phyloP scores from a whole-genome alignment of 352 stramenopile genomes.

The Elongisporangium undulatum region DNA sequence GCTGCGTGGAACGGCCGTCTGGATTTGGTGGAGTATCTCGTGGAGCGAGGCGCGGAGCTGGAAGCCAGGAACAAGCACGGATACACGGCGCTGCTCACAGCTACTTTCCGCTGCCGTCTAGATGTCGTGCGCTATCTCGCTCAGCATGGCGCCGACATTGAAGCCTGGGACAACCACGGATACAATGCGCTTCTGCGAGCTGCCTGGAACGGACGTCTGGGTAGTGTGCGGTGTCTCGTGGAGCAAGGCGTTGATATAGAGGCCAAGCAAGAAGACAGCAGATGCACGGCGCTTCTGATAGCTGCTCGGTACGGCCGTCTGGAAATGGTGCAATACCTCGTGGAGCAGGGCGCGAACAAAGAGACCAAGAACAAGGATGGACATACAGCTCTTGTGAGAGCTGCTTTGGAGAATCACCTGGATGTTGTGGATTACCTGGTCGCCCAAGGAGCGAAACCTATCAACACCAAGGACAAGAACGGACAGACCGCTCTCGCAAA shows the following conservation, averaged over 20 bases:
- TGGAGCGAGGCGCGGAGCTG: background rate
- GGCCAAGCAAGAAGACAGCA: background rate
- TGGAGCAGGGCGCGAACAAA: background rate
- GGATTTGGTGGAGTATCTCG: background rate
- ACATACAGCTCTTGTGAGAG: background rate
- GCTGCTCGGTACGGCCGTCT: background rate
- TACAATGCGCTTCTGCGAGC: conserved; percentile 1
- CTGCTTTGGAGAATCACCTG: background rate
- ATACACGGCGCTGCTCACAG: background rate
- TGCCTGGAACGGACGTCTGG: background rate
- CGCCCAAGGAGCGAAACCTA: background rate
- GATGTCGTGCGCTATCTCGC: conserved; percentile 1
- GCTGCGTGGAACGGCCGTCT: background rate
- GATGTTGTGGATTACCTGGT: conserved; percentile 1
- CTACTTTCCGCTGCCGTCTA: background rate
- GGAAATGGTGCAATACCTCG: conserved; percentile 1
- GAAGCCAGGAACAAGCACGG: conserved; percentile 2
- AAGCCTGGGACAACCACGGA: conserved; percentile 1
- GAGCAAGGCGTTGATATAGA: background rate
- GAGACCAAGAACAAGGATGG: conserved; percentile 4
- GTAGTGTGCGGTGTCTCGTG: background rate
- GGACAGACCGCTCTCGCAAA: no score
- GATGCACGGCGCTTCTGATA: conserved; percentile 1
- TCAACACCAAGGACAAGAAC: no score
- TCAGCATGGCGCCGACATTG: background rate